A percentile compares a stretch with the other conserved stretches of the same genome.
These are phyloP conservation scores for Penicillium expansum DNA, from an alignment of 2,329 filamentous ascomycete species.

Conservation along the genomic window DNA sequence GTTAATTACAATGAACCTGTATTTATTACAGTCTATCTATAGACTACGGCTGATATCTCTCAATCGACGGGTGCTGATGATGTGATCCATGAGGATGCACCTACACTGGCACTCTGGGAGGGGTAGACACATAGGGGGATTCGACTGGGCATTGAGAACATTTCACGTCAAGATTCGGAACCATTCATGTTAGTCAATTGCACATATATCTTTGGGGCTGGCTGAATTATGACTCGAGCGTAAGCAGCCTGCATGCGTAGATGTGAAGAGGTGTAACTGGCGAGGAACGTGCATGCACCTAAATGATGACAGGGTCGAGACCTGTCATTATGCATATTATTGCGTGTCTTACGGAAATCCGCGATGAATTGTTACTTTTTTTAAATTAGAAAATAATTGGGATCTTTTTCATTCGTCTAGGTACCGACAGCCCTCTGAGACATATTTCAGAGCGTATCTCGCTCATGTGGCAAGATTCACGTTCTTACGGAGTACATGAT, in stretches of 20 bases:
- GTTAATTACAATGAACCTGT: neutral
- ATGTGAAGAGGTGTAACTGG: neutral
- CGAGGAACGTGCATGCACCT: neutral
- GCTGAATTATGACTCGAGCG: neutral
- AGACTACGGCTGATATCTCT: neutral
- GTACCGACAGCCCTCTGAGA: neutral
- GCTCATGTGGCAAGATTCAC: neutral
- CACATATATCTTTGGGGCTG: neutral
- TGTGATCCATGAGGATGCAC: neutral
- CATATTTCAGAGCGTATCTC: neutral
- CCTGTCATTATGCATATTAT: neutral
- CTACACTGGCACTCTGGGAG: neutral
- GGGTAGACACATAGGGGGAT: neutral
- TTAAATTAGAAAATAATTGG: neutral
- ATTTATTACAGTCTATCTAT: neutral
- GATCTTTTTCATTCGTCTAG: neutral
- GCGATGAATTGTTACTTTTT: neutral
- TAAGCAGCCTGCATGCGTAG: neutral
- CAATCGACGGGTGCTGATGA: neutral
- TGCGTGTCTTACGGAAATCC: neutral
- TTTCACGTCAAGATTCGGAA: neutral
- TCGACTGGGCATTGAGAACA: neutral
- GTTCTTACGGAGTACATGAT: neutral
- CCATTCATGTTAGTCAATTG: neutral
- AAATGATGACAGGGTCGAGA: neutral